phyloP scores from a whole-genome alignment of 2,329 filamentous ascomycete genomes.

The Polychaeton citri region DNA sequence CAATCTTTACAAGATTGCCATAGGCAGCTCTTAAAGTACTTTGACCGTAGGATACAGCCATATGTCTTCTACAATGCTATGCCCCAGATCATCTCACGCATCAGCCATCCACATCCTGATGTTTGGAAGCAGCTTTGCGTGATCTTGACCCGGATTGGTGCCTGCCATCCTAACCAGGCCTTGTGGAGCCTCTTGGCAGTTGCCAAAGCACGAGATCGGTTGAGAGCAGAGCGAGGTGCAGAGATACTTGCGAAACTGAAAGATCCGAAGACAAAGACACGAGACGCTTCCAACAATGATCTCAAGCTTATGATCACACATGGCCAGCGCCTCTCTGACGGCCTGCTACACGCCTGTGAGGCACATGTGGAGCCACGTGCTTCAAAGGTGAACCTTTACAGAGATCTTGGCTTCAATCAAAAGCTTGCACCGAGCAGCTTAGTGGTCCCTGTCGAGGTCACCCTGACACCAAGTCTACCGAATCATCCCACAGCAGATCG shows the following conservation, averaged over 20 bases:
- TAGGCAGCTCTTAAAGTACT: slow-evolving; percentile 65
- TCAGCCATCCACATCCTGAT: slow-evolving; percentile 67
- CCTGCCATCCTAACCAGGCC: slow-evolving; percentile 77
- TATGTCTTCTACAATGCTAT: slow-evolving; percentile 74
- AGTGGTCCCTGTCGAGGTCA: slow-evolving; percentile 79
- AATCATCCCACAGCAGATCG: slow-evolving; percentile 54
- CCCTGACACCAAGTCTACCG: slow-evolving; percentile 71
- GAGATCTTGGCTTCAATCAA: slow-evolving; percentile 71
- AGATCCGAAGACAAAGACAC: slow-evolving; percentile 43
- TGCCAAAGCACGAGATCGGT: slow-evolving; percentile 63
- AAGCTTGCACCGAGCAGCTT: slow-evolving; percentile 69
- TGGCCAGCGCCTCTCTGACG: slow-evolving; percentile 72
- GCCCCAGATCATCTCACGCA: slow-evolving; percentile 89
- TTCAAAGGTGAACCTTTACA: slow-evolving; percentile 59
- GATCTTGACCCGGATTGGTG: slow-evolving; percentile 78
- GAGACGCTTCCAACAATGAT: slow-evolving; percentile 43
- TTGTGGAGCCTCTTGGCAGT: slow-evolving; percentile 85
- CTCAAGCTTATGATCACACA: slow-evolving; percentile 59
- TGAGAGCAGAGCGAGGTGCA: slow-evolving; percentile 46
- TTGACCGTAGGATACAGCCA: slow-evolving; percentile 50
- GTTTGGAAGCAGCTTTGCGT: slow-evolving; percentile 65
- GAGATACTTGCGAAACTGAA: slow-evolving; percentile 23
- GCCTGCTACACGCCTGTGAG: slow-evolving; percentile 68
- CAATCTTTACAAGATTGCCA: slow-evolving; percentile 59
- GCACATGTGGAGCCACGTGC: slow-evolving; percentile 60